These are phyloP conservation scores for Brassica hybrid DNA, from an alignment of 441 rosid genomes.

Conservation along the genomic window DNA sequence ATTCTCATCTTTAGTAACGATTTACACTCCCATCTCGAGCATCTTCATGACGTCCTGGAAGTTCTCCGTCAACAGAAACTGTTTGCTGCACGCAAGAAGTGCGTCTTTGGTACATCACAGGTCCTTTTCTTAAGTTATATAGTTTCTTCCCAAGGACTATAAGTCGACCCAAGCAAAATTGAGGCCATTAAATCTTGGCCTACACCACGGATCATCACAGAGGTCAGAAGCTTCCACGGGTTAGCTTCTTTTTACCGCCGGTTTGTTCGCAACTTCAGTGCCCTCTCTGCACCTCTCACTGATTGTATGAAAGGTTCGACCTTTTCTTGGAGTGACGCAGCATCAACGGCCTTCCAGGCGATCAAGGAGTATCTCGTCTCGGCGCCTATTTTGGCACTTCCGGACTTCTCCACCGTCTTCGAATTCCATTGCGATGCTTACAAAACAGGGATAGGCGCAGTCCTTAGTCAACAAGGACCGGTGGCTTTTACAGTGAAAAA, in stretches of 20 bases:
- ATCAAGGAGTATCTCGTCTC: no score
- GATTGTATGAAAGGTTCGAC: background rate
- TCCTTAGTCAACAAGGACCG: background rate
- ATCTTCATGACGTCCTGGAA: background rate
- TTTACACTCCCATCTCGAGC: background rate
- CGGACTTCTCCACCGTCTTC: background rate
- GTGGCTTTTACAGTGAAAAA: background rate
- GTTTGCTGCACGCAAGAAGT: background rate
- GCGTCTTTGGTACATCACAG: background rate
- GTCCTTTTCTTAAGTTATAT: background rate
- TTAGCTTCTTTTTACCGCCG: background rate
- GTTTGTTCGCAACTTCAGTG: background rate
- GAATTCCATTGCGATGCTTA: background rate
- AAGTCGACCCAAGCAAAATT: background rate
- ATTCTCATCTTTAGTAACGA: background rate
- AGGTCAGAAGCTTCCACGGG: background rate
- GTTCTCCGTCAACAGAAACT: background rate
- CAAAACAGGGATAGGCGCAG: background rate
- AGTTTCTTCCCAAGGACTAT: background rate
- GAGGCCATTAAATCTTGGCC: background rate
- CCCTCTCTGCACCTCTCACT: background rate
- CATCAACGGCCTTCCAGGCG: background rate
- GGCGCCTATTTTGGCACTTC: background rate
- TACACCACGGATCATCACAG: background rate
- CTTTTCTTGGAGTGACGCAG: background rate